Conservation (phyloP, 2,329 filamentous ascomycete genomes). For the Hymenoscyphus linearis region DNA sequence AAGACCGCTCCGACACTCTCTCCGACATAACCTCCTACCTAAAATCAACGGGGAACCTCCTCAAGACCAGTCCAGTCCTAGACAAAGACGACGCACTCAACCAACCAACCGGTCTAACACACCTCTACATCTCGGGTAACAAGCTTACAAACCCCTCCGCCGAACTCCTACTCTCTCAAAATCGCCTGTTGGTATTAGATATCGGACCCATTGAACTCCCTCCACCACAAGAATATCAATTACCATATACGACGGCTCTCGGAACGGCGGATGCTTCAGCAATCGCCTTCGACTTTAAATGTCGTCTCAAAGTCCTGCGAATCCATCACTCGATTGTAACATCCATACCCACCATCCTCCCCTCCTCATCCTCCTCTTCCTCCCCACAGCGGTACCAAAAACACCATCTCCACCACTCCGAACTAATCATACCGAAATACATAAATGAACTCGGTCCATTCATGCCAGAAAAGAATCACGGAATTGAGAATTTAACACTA, state of each 20-base stretch:
- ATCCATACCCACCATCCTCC: constrained; percentile 40
- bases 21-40: neutral
- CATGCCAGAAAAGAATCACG: constrained; percentile 51
- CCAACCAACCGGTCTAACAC: constrained; percentile 41
- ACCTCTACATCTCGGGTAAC: constrained; percentile 49
- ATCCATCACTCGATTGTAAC: constrained; percentile 59
- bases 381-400: constrained; percentile 2
- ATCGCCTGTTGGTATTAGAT: constrained; percentile 48
- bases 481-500: constrained; percentile 47
- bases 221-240: neutral
- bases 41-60: constrained; percentile 31
- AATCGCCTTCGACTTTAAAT: constrained; percentile 40
- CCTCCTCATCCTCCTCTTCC: constrained; percentile 3
- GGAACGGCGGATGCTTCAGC: neutral
- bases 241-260: constrained; percentile 9
- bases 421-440: constrained; percentile 30
- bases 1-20: neutral
- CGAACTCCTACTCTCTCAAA: constrained; percentile 37
- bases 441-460: constrained; percentile 43
- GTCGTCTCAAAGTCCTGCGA: constrained; percentile 47
- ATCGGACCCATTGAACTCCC: constrained; percentile 38
- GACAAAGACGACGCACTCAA: constrained; percentile 44
- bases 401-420: constrained; percentile 34
- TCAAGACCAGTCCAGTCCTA: constrained; percentile 40
- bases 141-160: constrained; percentile 41